Evolutionary conservation across 2,329 filamentous ascomycete species (phyloP).

Genomic region (Dactylellina parvicollis): DNA sequence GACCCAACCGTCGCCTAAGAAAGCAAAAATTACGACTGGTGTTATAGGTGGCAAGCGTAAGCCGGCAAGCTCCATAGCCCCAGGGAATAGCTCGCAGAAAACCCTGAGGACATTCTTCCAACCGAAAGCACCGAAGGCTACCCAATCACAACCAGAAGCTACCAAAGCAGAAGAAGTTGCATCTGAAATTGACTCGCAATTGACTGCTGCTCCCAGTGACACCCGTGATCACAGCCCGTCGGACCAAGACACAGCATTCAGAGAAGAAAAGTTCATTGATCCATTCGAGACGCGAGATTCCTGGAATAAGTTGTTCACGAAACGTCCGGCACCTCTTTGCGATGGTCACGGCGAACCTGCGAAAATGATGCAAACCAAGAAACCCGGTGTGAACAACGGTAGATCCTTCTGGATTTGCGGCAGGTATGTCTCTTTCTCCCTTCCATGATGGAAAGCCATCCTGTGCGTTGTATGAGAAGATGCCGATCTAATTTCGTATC

Average conservation of each 20-base stretch:
- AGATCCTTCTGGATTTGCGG: conserved; percentile 74
- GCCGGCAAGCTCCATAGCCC: background rate
- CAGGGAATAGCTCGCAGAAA: conserved; percentile 16
- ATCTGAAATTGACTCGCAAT: conserved; percentile 19
- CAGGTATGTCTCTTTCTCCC: conserved; percentile 64
- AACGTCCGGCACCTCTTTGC: conserved; percentile 78
- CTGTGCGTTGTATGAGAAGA: background rate
- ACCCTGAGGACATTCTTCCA: conserved; percentile 16
- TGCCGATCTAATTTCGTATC: conserved; percentile 52
- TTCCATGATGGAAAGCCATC: background rate
- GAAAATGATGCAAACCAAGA: conserved; percentile 84
- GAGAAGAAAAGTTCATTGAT: conserved; percentile 68
- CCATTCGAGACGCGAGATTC: conserved; percentile 79
- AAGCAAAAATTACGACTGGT: conserved; percentile 12
- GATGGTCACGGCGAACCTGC: conserved; percentile 87
- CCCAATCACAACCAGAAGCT: background rate
- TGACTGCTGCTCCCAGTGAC: background rate
- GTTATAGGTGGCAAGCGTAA: conserved; percentile 5
- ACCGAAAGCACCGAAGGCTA: conserved; percentile 1
- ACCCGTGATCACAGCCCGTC: background rate
- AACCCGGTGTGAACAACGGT: conserved; percentile 82
- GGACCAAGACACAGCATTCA: conserved; percentile 53
- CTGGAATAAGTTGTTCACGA: conserved; percentile 85
- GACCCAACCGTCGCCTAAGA: conserved; percentile 32
- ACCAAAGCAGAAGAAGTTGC: background rate